Evolutionary conservation across 1,284 basidiomycete genomes (phyloP).

Genomic region (Tylopilus microsporus): DNA sequence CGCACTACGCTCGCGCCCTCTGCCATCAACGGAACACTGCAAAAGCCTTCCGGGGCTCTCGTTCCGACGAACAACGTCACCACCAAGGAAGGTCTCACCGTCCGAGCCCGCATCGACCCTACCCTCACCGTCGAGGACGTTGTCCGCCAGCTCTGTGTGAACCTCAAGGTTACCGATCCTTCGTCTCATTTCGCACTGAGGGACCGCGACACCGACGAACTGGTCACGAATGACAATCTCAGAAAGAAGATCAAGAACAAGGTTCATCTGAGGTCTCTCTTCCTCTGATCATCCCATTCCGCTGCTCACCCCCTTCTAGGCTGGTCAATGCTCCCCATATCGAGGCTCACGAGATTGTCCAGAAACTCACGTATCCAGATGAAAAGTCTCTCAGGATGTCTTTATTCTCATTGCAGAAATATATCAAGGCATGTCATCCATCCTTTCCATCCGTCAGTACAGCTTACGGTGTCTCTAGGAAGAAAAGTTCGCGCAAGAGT

Average conservation of each 20-base stretch:
- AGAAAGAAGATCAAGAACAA: constrained; percentile 77
- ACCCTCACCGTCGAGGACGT: constrained; percentile 76
- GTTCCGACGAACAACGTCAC: constrained; percentile 79
- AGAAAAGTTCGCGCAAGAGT: constrained; percentile 83
- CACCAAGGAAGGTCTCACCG: constrained; percentile 65
- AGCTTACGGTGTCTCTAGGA: constrained; percentile 49
- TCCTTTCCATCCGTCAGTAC: not conserved
- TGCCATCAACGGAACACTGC: constrained; percentile 40
- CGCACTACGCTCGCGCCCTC: constrained; percentile 24
- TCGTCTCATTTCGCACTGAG: constrained; percentile 79
- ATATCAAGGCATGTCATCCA: constrained; percentile 54
- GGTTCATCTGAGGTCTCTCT: constrained; percentile 70
- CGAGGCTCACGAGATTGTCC: constrained; percentile 76
- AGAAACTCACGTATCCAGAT: constrained; percentile 63
- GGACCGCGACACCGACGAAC: constrained; percentile 77
- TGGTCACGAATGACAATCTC: constrained; percentile 89
- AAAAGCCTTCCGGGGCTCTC: constrained; percentile 39
- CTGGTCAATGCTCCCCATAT: constrained; percentile 77
- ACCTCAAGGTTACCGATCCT: constrained; percentile 79
- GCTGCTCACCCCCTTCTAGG: constrained; percentile 34
- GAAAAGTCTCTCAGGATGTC: constrained; percentile 63
- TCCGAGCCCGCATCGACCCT: constrained; percentile 76
- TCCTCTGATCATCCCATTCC: not conserved
- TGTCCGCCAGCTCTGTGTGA: constrained; percentile 71
- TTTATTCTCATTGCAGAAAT: constrained; percentile 78